Percentiles rank a stretch among this genome's conserved stretches.
Evolutionary conservation across 225 moss, liverwort and hornwort genomes (phyloP).

Genomic region (Asterella californica): DNA sequence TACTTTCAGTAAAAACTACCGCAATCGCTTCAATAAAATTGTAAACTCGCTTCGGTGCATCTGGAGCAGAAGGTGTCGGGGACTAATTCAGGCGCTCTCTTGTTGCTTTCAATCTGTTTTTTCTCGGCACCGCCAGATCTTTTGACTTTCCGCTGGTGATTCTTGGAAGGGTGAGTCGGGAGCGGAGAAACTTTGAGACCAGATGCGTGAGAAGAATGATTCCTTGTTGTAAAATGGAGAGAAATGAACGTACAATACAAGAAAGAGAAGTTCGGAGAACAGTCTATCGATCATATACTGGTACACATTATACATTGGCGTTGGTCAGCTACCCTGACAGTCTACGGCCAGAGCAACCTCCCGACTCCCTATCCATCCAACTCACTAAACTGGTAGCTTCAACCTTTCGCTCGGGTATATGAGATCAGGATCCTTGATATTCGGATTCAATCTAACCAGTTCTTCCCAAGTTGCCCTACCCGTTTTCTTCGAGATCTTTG

Average conservation of each 20-base stretch:
- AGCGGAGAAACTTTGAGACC: too few species aligned
- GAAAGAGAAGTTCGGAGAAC: conserved; percentile 4
- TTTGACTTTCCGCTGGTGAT: too few species aligned
- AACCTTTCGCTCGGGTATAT: conserved; percentile 80
- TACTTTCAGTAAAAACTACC: too few species aligned
- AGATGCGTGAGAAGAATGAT: neutral
- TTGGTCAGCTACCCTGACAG: conserved; percentile 1
- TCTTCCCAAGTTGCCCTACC: conserved; percentile 75
- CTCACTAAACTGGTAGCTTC: conserved; percentile 37
- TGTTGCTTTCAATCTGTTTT: too few species aligned
- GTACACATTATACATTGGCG: conserved; percentile 14
- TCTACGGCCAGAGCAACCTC: neutral
- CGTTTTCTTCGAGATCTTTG: conserved; percentile 56
- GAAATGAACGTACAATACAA: neutral
- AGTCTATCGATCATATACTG: conserved; percentile 13
- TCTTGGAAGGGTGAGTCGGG: too few species aligned
- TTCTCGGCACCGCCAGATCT: too few species aligned
- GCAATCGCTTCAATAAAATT: too few species aligned
- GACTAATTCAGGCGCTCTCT: too few species aligned
- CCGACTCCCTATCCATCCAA: too few species aligned
- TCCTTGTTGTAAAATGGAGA: neutral
- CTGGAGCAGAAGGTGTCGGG: too few species aligned
- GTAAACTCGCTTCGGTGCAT: too few species aligned
- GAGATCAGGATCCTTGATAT: conserved; percentile 65
- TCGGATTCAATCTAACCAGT: conserved; percentile 57